Base-by-base conservation (phyloP, 345 rosid genomes). In the Nephelium lappaceum region DNA sequence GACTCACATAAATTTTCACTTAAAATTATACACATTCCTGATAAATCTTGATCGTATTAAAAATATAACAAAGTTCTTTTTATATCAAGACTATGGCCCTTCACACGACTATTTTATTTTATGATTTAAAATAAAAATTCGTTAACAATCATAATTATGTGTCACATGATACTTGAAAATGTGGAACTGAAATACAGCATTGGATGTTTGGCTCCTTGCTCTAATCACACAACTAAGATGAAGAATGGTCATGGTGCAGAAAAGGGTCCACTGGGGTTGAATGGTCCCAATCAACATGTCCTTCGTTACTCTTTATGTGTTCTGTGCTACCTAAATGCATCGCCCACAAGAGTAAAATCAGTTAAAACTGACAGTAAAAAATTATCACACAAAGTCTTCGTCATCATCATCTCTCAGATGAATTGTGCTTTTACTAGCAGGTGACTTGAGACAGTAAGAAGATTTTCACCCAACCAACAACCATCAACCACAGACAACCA, bases 221-320 rank as follows among this genome's bases (percentile, higher is more conserved):
- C 6, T 57, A 55, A 58, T 73, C 55, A 60, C n/a, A 42, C 53
- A 23, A 73, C 23, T 58, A 73, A 58, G 36, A 60, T n/a, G 27
- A 60, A 60, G 12, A 11, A 73, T 7, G 11, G 67, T 72, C 75
- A 57, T 19, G 2, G 8, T 18, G 8, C 36, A 42, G 72, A 36
- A 38, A 2, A 73, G 68, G 77, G 71, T 31, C 85, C 73, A 57
- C 77, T 23, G 55, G 18, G 65, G 36, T 66, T 11, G 81, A 69
- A 64, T 69, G 67, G 78, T 78, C 72, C 63, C 73, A n/a, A 55
- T 81, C 82, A 42, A 2, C 49, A 75, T 72, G 78, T 78, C 78
- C 36, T 21, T 18, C 64, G 75, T 81, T 81, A 80, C 73, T 62
- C 31, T 12, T 65, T 36, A 60, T 60, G 64, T 21, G 12, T 8